phyloP scores from a whole-genome alignment of 768 basidiomycete species.

The Cystobasidium onofrii region DNA sequence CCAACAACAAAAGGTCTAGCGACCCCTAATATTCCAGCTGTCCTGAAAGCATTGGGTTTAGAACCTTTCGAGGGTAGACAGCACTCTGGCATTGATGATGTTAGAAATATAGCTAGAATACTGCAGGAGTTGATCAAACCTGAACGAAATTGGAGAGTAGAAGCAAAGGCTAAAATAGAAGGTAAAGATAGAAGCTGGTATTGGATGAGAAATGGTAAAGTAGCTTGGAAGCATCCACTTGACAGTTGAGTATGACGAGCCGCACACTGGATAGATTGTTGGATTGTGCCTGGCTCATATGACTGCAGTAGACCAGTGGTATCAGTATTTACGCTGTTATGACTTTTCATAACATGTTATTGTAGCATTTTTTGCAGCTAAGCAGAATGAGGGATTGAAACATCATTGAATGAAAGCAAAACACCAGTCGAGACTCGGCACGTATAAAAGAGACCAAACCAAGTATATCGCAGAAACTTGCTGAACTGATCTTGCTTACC shows the following conservation, averaged over 20 bases:
- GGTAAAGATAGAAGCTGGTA: conserved; percentile 55
- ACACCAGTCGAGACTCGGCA: no score
- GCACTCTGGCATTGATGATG: conserved; percentile 86
- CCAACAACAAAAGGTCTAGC: background rate
- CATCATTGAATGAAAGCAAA: no score
- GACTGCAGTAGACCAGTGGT: no score
- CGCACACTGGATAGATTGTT: no score
- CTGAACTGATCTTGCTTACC: background rate
- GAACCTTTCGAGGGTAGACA: conserved; percentile 64
- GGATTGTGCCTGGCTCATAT: no score
- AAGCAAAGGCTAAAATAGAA: conserved; percentile 55
- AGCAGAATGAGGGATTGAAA: no score
- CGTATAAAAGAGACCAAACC: no score
- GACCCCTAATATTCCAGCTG: conserved; percentile 5
- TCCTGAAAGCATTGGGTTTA: conserved; percentile 45
- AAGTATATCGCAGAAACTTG: background rate
- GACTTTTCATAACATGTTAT: no score
- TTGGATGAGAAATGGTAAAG: conserved; percentile 57
- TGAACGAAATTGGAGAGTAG: conserved; percentile 64
- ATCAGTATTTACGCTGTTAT: no score
- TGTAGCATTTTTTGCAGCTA: no score
- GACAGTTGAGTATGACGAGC: background rate
- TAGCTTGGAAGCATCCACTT: conserved; percentile 20
- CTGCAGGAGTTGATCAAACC: conserved; percentile 66
- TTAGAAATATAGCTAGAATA: conserved; percentile 78